A percentile compares a stretch with the other conserved stretches of the same genome.
Evolutionary conservation across 2,329 filamentous ascomycete genomes (phyloP).

Genomic region (Cladosporium sp.): DNA sequence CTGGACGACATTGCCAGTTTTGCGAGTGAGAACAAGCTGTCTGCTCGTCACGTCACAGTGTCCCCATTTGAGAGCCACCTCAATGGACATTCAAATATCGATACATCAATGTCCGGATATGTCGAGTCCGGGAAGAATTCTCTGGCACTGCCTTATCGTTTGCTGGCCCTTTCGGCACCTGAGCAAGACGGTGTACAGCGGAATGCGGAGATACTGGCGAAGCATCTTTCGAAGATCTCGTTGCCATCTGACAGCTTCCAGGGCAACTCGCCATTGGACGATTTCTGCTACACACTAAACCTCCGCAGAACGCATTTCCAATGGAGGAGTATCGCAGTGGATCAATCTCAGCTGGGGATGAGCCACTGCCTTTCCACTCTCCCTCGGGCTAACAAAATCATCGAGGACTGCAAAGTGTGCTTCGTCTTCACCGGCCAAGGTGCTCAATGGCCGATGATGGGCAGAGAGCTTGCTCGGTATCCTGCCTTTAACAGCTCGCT

Average conservation of each 20-base stretch:
- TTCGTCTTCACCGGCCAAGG: constrained; percentile 20
- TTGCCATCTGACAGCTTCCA: not conserved
- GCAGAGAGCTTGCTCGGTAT: constrained; percentile 16
- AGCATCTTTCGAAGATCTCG: too few relatives aligned
- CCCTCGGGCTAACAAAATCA: not conserved
- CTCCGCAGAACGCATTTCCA: not conserved
- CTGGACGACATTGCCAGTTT: constrained; percentile 15
- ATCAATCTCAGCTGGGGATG: not conserved
- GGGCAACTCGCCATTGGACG: not conserved
- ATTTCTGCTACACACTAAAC: not conserved
- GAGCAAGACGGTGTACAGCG: not conserved
- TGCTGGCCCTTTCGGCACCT: not conserved
- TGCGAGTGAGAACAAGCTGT: not conserved
- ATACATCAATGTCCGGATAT: not conserved
- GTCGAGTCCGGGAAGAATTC: not conserved
- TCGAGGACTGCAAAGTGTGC: not conserved
- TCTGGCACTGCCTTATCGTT: not conserved
- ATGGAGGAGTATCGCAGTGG: not conserved
- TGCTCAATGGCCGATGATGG: constrained; percentile 19
- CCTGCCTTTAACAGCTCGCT: constrained; percentile 8
- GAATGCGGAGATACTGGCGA: not conserved
- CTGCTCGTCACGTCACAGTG: not conserved
- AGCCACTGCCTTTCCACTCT: not conserved
- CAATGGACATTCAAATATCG: not conserved
- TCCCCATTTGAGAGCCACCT: not conserved